These are phyloP conservation scores for Oryza rufipogon DNA, from an alignment of 176 grass and related monocot species.

Conservation along the genomic window DNA sequence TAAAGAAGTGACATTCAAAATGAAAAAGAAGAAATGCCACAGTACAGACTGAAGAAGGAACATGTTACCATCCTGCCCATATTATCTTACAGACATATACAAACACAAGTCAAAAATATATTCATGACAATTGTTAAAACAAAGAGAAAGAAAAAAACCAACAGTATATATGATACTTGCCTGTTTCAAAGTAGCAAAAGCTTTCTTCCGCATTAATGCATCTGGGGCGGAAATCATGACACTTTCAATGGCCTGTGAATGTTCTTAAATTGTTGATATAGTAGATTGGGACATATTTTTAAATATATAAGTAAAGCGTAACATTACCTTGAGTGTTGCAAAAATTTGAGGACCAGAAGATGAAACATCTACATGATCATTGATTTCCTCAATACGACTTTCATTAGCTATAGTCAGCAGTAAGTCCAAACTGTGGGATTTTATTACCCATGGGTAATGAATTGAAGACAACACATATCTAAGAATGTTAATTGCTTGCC, in stretches of 20 bases:
- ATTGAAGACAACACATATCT: slow-evolving; percentile 62
- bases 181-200: slow-evolving; percentile 73
- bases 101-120: neutral
- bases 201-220: slow-evolving; percentile 67
- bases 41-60: neutral
- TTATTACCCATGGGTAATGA: slow-evolving; percentile 79
- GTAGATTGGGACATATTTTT: slow-evolving; percentile 6
- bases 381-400: slow-evolving; percentile 40
- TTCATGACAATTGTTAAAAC: neutral
- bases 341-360: slow-evolving; percentile 51
- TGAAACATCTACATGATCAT: slow-evolving; percentile 55
- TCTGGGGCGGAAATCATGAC: slow-evolving; percentile 77
- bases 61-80: slow-evolving; percentile 25
- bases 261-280: slow-evolving; percentile 34
- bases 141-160: neutral
- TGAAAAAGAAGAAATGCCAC: slow-evolving; percentile 4
- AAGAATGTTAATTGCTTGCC: slow-evolving; percentile 75
- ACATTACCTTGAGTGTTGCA: slow-evolving; percentile 67
- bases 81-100: slow-evolving; percentile 7
- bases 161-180: slow-evolving; percentile 23
- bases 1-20: slow-evolving; percentile 31
- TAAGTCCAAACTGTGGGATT: slow-evolving; percentile 68
- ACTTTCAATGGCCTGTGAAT: slow-evolving; percentile 72
- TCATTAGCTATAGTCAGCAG: slow-evolving; percentile 61
- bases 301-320: slow-evolving; percentile 10